Percentiles rank a stretch among this genome's conserved stretches.
Evolutionary conservation across 1,139 yeast genomes (phyloP).

Genomic region (Hyphopichia wangnamkhiaoensis): DNA sequence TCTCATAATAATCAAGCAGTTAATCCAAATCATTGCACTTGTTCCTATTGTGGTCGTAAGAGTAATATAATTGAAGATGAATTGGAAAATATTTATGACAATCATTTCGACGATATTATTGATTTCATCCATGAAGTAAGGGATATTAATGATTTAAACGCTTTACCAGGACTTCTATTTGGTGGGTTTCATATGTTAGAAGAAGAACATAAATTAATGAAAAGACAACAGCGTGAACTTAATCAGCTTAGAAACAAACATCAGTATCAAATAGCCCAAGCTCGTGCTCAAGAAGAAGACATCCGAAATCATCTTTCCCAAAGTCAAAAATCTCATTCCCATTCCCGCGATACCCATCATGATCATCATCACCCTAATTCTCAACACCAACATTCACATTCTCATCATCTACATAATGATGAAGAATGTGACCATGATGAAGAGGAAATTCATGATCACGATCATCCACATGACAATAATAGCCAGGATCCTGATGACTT

Average conservation of each 20-base stretch:
- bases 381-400: constrained; percentile 4
- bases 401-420: constrained; percentile 6
- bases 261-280: constrained; percentile 5
- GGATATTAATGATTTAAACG: constrained; percentile 43
- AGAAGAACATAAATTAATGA: constrained; percentile 36
- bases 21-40: constrained; percentile 49
- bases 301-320: constrained; percentile 1
- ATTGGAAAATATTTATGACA: constrained; percentile 55
- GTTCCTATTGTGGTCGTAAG: constrained; percentile 80
- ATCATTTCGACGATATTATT: constrained; percentile 56
- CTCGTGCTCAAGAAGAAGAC: constrained; percentile 6
- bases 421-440: constrained; percentile 6
- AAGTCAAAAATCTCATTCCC: not conserved
- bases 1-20: constrained; percentile 7
- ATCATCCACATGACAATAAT: constrained; percentile 4
- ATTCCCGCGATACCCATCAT: constrained; percentile 3
- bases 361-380: constrained; percentile 1
- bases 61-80: constrained; percentile 76
- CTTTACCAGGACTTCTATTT: constrained; percentile 41
- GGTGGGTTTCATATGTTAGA: constrained; percentile 44
- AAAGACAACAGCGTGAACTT: constrained; percentile 22
- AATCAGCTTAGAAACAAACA: constrained; percentile 5
- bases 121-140: constrained; percentile 42
- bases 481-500: not conserved
- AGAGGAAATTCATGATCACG: constrained; percentile 6